Evolutionary conservation across 1,284 basidiomycete genomes (phyloP).

Genomic region (Lentinula novae-zelandiae): DNA sequence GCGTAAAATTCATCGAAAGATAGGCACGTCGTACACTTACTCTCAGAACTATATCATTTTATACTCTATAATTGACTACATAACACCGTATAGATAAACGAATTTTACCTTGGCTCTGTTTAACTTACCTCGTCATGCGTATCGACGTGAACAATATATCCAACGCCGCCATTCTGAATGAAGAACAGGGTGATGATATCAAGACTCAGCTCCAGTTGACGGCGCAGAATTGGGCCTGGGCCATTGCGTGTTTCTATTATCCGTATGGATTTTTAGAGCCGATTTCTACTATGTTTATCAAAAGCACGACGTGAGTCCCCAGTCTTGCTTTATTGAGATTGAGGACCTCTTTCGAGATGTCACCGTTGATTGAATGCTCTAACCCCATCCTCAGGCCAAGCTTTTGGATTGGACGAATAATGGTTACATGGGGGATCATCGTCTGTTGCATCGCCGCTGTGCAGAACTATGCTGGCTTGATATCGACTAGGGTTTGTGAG

Average conservation of each 20-base stretch:
- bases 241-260: slow-evolving; percentile 21
- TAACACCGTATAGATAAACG: neutral
- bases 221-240: slow-evolving; percentile 21
- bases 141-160: slow-evolving; percentile 20
- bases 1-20: slow-evolving; percentile 3
- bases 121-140: slow-evolving; percentile 19
- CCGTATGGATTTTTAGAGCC: slow-evolving; percentile 20
- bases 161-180: slow-evolving; percentile 20
- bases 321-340: slow-evolving; percentile 6
- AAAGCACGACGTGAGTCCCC: slow-evolving; percentile 14
- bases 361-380: no score
- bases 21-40: neutral
- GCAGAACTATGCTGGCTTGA: slow-evolving; percentile 16
- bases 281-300: slow-evolving; percentile 19
- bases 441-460: slow-evolving; percentile 17
- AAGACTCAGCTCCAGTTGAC: slow-evolving; percentile 16
- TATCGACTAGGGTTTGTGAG: slow-evolving; percentile 15
- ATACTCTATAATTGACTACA: neutral
- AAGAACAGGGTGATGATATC: slow-evolving; percentile 19
- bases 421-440: slow-evolving; percentile 20
- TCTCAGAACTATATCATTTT: neutral
- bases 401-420: slow-evolving; percentile 7
- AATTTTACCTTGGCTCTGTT: slow-evolving; percentile 7
- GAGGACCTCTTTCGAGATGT: neutral
- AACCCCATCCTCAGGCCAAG: neutral